These are phyloP conservation scores for Populus trichocarpa DNA, from an alignment of 441 rosid genomes.

Conservation along the genomic window DNA sequence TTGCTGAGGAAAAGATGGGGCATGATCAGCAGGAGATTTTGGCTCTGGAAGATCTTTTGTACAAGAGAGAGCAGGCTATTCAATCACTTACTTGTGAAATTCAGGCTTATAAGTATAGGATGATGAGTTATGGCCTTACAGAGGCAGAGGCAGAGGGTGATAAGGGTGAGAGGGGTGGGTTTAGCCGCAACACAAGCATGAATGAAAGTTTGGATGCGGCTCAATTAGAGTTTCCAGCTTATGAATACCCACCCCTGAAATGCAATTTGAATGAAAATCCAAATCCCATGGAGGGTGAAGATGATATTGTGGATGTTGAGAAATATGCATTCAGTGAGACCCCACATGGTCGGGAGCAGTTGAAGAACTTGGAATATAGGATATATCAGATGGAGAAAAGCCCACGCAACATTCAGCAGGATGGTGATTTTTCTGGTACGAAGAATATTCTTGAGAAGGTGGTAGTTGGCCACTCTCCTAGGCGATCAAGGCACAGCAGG, in stretches of 20 bases:
- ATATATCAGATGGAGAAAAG: conserved; percentile 76
- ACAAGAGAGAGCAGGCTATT: conserved; percentile 82
- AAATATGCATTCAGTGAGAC: conserved; percentile 71
- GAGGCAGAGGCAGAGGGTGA: conserved; percentile 57
- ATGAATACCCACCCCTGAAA: conserved; percentile 74
- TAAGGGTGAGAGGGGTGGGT: conserved; percentile 17
- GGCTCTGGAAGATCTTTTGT: conserved; percentile 73
- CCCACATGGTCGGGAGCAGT: conserved; percentile 39
- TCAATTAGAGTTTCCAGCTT: conserved; percentile 44
- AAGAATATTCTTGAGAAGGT: conserved; percentile 28
- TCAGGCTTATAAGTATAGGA: conserved; percentile 85
- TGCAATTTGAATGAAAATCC: conserved; percentile 65
- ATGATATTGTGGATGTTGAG: conserved; percentile 63
- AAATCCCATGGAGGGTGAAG: conserved; percentile 50
- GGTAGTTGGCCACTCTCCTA: conserved; percentile 75
- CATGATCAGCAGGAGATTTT: conserved; percentile 84
- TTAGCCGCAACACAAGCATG: conserved; percentile 37
- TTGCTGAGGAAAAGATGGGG: conserved; percentile 86
- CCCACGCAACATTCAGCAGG: conserved; percentile 47
- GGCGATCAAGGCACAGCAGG: conserved; percentile 49
- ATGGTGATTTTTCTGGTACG: conserved; percentile 42
- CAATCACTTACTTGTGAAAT: conserved; percentile 75
- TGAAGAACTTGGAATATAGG: conserved; percentile 71
- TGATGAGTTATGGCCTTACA: conserved; percentile 83
- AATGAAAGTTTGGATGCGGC: conserved; percentile 36